A percentile compares a stretch with the other conserved stretches of the same genome.
Evolutionary conservation across 2,329 filamentous ascomycete genomes (phyloP).

Genomic region (Nothopassalora personata): DNA sequence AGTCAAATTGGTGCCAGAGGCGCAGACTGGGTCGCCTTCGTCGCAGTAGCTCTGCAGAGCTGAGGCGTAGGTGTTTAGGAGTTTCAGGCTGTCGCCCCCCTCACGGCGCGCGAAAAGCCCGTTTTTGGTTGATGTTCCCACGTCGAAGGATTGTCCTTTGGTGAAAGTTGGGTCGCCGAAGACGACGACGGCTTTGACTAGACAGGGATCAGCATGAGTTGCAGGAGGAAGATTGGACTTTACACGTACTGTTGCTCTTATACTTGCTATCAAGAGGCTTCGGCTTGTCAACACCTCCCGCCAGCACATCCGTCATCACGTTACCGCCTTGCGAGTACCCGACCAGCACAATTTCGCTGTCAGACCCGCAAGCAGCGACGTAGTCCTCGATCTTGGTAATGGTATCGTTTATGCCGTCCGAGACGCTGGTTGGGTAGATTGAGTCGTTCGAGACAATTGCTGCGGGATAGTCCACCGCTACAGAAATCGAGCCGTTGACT

Average conservation of each 20-base stretch:
- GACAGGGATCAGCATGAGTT: not conserved
- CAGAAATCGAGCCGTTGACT: constrained; percentile 31
- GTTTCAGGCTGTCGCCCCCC: constrained; percentile 11
- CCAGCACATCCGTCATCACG: constrained; percentile 9
- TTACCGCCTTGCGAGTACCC: constrained; percentile 31
- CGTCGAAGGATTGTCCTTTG: constrained; percentile 25
- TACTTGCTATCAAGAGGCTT: constrained; percentile 22
- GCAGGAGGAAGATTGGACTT: no score
- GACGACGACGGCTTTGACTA: constrained; percentile 30
- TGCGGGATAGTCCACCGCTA: constrained; percentile 25
- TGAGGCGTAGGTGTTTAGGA: constrained; percentile 16
- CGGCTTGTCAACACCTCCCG: constrained; percentile 18
- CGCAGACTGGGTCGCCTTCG: constrained; percentile 20
- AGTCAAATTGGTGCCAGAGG: constrained; percentile 9
- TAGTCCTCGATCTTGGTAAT: constrained; percentile 22
- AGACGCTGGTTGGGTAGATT: constrained; percentile 21
- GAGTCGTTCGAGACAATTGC: constrained; percentile 10
- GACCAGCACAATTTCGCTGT: constrained; percentile 31
- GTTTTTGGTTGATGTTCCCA: constrained; percentile 27
- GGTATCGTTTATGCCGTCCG: constrained; percentile 29
- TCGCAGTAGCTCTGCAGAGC: constrained; percentile 23
- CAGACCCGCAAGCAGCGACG: constrained; percentile 4
- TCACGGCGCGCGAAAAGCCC: constrained; percentile 20
- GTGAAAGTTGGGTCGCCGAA: constrained; percentile 35
- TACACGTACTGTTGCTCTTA: constrained; percentile 20